These are phyloP conservation scores for Cardamine chenopodiifolia DNA, from an alignment of 345 rosid species.

Conservation along the genomic window DNA sequence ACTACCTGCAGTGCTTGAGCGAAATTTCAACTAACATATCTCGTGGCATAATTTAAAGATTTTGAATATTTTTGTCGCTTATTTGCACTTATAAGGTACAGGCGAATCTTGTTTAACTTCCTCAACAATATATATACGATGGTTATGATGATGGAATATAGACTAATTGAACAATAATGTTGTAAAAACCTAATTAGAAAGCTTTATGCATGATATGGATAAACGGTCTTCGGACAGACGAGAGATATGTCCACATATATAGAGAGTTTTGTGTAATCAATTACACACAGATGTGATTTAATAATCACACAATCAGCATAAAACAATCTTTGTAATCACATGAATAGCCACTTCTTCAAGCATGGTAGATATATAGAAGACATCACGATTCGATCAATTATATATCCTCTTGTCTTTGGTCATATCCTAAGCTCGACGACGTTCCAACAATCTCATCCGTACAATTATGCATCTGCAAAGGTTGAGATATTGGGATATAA, in stretches of 20 bases:
- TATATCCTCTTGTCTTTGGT: slow-evolving; percentile 20
- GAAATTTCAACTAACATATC: too few relatives aligned
- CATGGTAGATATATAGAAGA: slow-evolving; percentile 21
- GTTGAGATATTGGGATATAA: slow-evolving; percentile 10
- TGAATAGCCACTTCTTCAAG: background rate
- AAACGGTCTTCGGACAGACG: background rate
- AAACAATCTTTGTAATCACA: slow-evolving; percentile 3
- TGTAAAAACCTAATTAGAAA: too few relatives aligned
- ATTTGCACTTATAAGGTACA: too few relatives aligned
- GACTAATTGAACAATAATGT: too few relatives aligned
- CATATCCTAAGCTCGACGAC: slow-evolving; percentile 22
- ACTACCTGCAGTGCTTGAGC: too few relatives aligned
- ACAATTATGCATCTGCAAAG: slow-evolving; percentile 15
- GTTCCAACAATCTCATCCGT: slow-evolving; percentile 28
- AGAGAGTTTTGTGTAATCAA: background rate
- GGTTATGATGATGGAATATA: too few relatives aligned
- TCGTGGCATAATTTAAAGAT: too few relatives aligned
- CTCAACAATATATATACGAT: too few relatives aligned
- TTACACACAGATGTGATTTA: slow-evolving; percentile 6
- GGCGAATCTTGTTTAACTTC: too few relatives aligned
- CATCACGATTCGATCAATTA: slow-evolving; percentile 15
- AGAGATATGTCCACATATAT: slow-evolving; percentile 11
- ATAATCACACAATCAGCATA: slow-evolving; percentile 19
- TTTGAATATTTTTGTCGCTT: too few relatives aligned
- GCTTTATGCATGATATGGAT: slow-evolving; percentile 13